A percentile compares a stretch with the other conserved stretches of the same genome.
phyloP scores from a whole-genome alignment of 495 filamentous ascomycete species.

The Delitschia confertaspora region DNA sequence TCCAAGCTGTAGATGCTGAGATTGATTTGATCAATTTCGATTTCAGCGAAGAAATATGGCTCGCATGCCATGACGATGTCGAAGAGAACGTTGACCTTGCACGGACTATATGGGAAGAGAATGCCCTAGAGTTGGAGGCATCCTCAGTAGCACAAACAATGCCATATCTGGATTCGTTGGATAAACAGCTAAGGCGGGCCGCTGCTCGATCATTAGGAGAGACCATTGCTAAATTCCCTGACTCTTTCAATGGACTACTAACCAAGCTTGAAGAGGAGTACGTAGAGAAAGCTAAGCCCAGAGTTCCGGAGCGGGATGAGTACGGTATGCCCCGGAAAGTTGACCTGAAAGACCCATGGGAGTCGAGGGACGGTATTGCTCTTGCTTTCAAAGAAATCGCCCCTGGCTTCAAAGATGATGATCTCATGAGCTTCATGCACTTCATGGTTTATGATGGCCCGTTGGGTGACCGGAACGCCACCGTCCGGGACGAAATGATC shows the following conservation, averaged over 20 bases:
- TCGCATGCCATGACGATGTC: slow-evolving; percentile 81
- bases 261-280: slow-evolving; percentile 59
- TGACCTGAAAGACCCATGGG: slow-evolving; percentile 81
- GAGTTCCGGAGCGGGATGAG: slow-evolving; percentile 71
- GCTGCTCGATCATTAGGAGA: slow-evolving; percentile 76
- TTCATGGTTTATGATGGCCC: slow-evolving; percentile 82
- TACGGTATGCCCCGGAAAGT: slow-evolving; percentile 87
- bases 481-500: slow-evolving; percentile 83
- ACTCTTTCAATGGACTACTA: slow-evolving; percentile 49
- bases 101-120: slow-evolving; percentile 87
- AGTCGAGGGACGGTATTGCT: slow-evolving; percentile 76
- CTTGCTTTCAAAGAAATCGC: slow-evolving; percentile 77
- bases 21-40: slow-evolving; percentile 79
- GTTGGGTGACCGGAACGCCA: slow-evolving; percentile 64
- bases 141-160: slow-evolving; percentile 55
- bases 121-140: slow-evolving; percentile 63
- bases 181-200: slow-evolving; percentile 71
- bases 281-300: slow-evolving; percentile 66
- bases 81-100: slow-evolving; percentile 82
- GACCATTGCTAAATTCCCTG: slow-evolving; percentile 50
- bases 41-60: slow-evolving; percentile 86
- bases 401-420: slow-evolving; percentile 51
- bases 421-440: slow-evolving; percentile 66
- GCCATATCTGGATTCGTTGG: slow-evolving; percentile 68
- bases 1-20: slow-evolving; percentile 86